Percentiles rank a stretch among this genome's conserved stretches.
These are phyloP conservation scores for Penicillium flavigenum DNA, from an alignment of 495 filamentous ascomycete genomes.

Conservation along the genomic window DNA sequence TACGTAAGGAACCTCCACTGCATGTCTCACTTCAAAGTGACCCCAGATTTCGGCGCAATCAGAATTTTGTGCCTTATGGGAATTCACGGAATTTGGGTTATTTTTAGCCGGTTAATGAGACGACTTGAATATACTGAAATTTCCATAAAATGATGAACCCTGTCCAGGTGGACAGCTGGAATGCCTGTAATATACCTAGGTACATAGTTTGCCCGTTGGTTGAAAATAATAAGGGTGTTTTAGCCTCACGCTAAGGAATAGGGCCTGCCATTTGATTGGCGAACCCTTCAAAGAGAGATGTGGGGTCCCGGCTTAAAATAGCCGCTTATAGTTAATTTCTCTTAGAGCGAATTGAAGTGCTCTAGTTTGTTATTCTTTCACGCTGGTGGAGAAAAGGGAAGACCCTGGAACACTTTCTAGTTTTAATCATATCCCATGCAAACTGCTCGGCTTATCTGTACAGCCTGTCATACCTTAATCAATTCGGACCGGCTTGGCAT, in stretches of 20 bases:
- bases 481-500: slow-evolving; percentile 10
- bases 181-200: too few species aligned
- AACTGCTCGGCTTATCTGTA: background rate
- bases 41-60: background rate
- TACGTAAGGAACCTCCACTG: background rate
- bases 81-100: background rate
- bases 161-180: background rate
- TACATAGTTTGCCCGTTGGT: background rate
- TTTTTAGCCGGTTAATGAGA: slow-evolving; percentile 1
- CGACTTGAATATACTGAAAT: background rate
- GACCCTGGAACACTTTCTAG: background rate
- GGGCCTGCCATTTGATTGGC: background rate
- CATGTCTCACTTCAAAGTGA: slow-evolving; percentile 4
- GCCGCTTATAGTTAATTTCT: background rate
- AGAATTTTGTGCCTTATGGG: slow-evolving; percentile 6
- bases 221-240: background rate
- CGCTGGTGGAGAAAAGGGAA: background rate
- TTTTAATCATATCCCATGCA: background rate
- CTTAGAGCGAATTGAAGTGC: background rate
- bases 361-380: background rate
- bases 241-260: slow-evolving; percentile 1
- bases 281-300: background rate
- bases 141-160: background rate
- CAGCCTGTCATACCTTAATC: slow-evolving; percentile 8
- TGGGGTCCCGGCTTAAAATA: slow-evolving; percentile 11